Evolutionary conservation across 2,329 filamentous ascomycete species (phyloP).

Genomic region (Arachnopeziza araneosa): DNA sequence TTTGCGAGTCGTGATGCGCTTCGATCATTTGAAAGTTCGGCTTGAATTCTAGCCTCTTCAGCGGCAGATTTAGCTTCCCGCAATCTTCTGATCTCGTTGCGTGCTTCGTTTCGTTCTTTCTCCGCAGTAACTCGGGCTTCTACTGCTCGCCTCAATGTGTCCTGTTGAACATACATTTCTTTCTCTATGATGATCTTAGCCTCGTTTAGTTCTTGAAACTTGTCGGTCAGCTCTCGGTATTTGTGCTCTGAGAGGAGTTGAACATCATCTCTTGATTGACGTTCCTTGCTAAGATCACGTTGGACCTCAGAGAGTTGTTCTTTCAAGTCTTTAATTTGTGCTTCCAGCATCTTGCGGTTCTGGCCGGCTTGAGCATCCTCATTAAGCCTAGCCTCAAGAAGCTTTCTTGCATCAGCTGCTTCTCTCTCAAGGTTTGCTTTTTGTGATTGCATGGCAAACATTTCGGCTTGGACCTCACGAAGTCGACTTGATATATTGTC

Average conservation of each 20-base stretch:
- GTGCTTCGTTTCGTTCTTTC: slow-evolving; percentile 82
- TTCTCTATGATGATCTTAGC: slow-evolving; percentile 97
- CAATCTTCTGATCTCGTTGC: slow-evolving; percentile 75
- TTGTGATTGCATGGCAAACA: slow-evolving; percentile 79
- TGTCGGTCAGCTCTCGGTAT: slow-evolving; percentile 72
- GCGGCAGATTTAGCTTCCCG: slow-evolving; percentile 78
- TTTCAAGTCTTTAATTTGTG: slow-evolving; percentile 84
- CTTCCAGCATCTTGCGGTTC: slow-evolving; percentile 75
- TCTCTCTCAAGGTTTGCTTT: slow-evolving; percentile 82
- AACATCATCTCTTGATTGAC: slow-evolving; percentile 91
- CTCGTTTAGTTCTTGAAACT: slow-evolving; percentile 82
- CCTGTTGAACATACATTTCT: slow-evolving; percentile 92
- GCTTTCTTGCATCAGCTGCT: slow-evolving; percentile 76
- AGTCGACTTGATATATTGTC: slow-evolving; percentile 71
- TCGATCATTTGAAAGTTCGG: slow-evolving; percentile 74
- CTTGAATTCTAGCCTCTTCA: slow-evolving; percentile 79
- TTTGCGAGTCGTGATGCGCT: slow-evolving; percentile 71
- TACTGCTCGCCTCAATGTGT: slow-evolving; percentile 78
- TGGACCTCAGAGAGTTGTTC: slow-evolving; percentile 78
- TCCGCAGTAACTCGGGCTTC: slow-evolving; percentile 77
- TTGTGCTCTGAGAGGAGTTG: slow-evolving; percentile 88
- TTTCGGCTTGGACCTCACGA: slow-evolving; percentile 80
- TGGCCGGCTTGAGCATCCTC: slow-evolving; percentile 82
- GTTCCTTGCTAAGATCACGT: slow-evolving; percentile 82
- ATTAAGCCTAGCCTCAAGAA: slow-evolving; percentile 82